These are phyloP conservation scores for Cladosporium cucumerinum DNA, from an alignment of 2,329 filamentous ascomycete species.

Conservation along the genomic window DNA sequence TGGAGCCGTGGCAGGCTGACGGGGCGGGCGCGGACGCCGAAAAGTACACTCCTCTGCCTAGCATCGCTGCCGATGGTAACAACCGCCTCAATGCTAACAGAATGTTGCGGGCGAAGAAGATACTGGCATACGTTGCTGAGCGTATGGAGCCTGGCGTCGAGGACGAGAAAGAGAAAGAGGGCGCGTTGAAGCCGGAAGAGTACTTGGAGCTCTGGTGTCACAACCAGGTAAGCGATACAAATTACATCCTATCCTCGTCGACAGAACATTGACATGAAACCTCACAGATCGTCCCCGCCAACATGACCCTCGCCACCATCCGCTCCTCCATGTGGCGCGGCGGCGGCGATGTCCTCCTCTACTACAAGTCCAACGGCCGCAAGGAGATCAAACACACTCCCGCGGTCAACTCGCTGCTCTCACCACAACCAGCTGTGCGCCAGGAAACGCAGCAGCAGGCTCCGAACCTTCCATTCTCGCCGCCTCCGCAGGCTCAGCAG, in stretches of 20 bases:
- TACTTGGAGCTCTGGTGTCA: conserved; percentile 95
- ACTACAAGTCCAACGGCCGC: conserved; percentile 89
- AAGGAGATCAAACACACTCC: conserved; percentile 51
- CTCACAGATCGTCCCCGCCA: conserved; percentile 61
- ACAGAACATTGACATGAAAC: conserved; percentile 36
- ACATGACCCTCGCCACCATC: conserved; percentile 91
- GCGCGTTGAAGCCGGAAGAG: conserved; percentile 75
- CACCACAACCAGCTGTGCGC: background rate
- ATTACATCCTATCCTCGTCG: background rate
- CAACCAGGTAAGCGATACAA: conserved; percentile 64
- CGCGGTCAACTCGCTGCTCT: background rate
- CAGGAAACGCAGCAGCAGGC: background rate
- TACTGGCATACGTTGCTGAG: conserved; percentile 86
- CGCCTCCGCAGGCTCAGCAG: conserved; percentile 3
- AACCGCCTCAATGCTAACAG: conserved; percentile 92
- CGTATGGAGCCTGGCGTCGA: conserved; percentile 69
- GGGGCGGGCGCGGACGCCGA: conserved; percentile 1
- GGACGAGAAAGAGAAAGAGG: conserved; percentile 28
- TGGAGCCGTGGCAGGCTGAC: conserved; percentile 72
- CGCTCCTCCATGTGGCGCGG: conserved; percentile 92
- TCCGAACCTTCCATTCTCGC: conserved; percentile 12
- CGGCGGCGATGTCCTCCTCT: conserved; percentile 84
- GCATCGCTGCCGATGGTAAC: conserved; percentile 74
- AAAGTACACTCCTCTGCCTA: conserved; percentile 52
- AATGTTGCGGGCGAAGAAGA: conserved; percentile 94